phyloP scores from a whole-genome alignment of 768 basidiomycete genomes.

The Xerocomellus dryophilus region DNA sequence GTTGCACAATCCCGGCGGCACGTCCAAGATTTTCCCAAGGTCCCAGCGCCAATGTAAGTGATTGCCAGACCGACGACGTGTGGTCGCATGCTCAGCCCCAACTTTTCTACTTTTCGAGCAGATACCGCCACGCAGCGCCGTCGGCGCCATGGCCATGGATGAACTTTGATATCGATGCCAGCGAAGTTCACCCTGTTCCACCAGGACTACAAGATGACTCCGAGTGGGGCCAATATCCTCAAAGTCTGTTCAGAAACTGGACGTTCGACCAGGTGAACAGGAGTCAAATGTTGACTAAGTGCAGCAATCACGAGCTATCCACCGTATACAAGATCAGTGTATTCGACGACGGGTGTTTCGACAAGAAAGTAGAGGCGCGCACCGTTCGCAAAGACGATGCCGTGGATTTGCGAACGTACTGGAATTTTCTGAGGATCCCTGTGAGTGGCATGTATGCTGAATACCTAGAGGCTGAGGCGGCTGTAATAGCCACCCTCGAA shows the following conservation, averaged over 20 bases:
- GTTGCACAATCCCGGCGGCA: neutral
- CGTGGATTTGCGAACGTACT: conserved; percentile 21
- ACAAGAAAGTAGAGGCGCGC: conserved; percentile 9
- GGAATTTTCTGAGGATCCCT: conserved; percentile 23
- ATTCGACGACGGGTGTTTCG: conserved; percentile 17
- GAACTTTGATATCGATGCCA: conserved; percentile 23
- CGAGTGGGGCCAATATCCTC: conserved; percentile 45
- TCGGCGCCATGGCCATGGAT: conserved; percentile 43
- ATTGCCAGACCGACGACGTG: neutral
- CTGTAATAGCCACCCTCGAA: conserved; percentile 23
- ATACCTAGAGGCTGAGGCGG: neutral
- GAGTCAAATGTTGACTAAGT: conserved; percentile 33
- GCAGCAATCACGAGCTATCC: conserved; percentile 13
- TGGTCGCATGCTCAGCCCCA: neutral
- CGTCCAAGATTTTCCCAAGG: conserved; percentile 2
- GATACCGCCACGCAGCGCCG: conserved; percentile 36
- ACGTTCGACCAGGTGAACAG: conserved; percentile 40
- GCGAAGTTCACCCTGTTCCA: neutral
- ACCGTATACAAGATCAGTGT: conserved; percentile 21
- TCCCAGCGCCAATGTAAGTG: conserved; percentile 25
- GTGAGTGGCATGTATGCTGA: conserved; percentile 19
- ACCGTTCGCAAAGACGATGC: conserved; percentile 14
- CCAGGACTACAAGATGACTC: neutral
- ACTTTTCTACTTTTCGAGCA: neutral
- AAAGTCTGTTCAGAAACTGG: conserved; percentile 54